A percentile compares a stretch with the other conserved stretches of the same genome.
These are phyloP conservation scores for Acorus gramineus DNA, from an alignment of 106 monocot species.

Conservation along the genomic window DNA sequence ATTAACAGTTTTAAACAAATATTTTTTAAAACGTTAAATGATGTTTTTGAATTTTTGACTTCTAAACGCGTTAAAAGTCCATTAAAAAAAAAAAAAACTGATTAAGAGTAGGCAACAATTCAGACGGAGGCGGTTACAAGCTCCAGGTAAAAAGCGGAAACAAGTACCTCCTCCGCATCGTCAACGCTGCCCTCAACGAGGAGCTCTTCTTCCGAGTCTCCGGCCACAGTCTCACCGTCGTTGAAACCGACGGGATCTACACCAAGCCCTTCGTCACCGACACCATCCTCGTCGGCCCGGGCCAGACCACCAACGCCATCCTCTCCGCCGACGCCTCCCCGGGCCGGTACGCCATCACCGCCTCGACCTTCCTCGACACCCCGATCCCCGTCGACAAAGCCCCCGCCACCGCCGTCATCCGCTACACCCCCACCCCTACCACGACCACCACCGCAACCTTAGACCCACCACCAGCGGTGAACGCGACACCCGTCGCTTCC, in stretches of 20 bases:
- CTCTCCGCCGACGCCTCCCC: neutral
- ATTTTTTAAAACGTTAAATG: neutral
- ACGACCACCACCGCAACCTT: too few relatives aligned
- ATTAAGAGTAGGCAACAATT: neutral
- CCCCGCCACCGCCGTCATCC: too few relatives aligned
- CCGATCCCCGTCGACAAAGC: too few relatives aligned
- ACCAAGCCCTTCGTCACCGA: neutral
- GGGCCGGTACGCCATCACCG: too few relatives aligned
- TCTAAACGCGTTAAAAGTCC: neutral
- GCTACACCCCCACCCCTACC: too few relatives aligned
- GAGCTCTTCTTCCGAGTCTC: slow-evolving; percentile 9
- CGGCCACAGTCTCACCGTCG: slow-evolving; percentile 1
- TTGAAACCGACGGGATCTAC: slow-evolving; percentile 6
- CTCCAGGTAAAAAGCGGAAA: slow-evolving; percentile 3
- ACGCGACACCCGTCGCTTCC: too few relatives aligned
- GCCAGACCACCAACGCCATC: slow-evolving; percentile 9
- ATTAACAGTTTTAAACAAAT: neutral
- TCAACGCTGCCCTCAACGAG: slow-evolving; percentile 5
- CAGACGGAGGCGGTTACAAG: neutral
- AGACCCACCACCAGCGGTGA: too few relatives aligned
- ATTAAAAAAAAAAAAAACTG: neutral
- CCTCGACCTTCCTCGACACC: too few relatives aligned
- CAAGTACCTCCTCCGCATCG: slow-evolving; percentile 6
- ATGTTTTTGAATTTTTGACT: neutral
- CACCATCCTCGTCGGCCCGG: slow-evolving; percentile 1